Base-by-base conservation (phyloP, 2,329 filamentous ascomycete genomes). In the Nemania serpens region DNA sequence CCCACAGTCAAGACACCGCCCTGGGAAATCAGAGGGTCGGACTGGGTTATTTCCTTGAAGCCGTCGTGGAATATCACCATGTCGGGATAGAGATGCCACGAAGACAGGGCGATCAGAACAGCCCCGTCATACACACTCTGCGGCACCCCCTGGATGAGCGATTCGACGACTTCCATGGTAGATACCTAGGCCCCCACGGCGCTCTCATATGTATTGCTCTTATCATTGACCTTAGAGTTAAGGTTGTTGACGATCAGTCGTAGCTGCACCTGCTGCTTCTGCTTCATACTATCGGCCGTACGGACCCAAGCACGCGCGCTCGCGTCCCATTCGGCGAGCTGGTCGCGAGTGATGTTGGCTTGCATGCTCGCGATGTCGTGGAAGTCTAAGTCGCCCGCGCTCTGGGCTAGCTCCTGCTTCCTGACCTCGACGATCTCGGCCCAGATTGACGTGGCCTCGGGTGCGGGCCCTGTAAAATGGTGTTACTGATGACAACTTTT, bases 371-470 rank as follows among this genome's bases (percentile, higher is more conserved):
- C 25, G 45, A 47, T 47, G 5, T 15, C 25, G 45, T n/a, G 66
- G 37, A 63, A 69, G 64, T 68, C 67, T 17, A 17, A 25, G 33
- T 12, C n/a, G 36, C 41, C 33, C 22, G 2, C 7, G 25, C 25
- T 7, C 7, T 29, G 25, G 25, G 25, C 25, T 7, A 47, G 36
- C 18, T 56, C 34, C 22, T 41, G 25, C 52, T 17, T 56, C 3
- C 39, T 63, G 45, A 17, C 50, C 36, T 11, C 51, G 11, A 76
- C 65, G 3, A 77, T 18, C 55, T 77, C 73, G 0, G 66, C 65
- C 76, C 75, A 77, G 1, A 77, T 63, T 0, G 75, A 68, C 1
- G 62, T 71, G 2, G 75, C 73, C 61, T 75, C 69, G 1, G 60
- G 13, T 4, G 33, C 25, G 2, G 25, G 55, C 62, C 68, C 77